These are phyloP conservation scores for Alternaria triticimaculans DNA, from an alignment of 2,329 filamentous ascomycete genomes.

Conservation along the genomic window DNA sequence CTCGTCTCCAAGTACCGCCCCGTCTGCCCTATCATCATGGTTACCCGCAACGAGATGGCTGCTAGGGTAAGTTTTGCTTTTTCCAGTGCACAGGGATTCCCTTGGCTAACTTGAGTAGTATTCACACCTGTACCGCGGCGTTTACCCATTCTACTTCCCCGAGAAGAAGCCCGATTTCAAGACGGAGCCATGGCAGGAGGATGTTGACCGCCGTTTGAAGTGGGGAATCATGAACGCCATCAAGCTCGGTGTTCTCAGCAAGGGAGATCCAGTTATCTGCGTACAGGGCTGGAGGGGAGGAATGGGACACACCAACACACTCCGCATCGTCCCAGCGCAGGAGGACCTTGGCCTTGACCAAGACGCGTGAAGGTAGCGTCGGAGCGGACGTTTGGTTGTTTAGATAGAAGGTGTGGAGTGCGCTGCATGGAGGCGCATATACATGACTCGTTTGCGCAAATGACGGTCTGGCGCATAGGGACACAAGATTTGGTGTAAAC, in stretches of 20 bases:
- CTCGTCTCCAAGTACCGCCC: conserved; percentile 98
- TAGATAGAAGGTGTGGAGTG: conserved; percentile 26
- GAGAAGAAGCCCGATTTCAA: conserved; percentile 94
- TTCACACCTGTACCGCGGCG: conserved; percentile 93
- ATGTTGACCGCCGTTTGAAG: conserved; percentile 96
- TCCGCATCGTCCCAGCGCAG: conserved; percentile 59
- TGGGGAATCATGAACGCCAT: conserved; percentile 92
- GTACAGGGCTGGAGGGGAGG: conserved; percentile 92
- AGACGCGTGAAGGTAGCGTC: conserved; percentile 47
- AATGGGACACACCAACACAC: conserved; percentile 89
- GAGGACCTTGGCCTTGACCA: conserved; percentile 59
- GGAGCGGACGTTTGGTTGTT: conserved; percentile 8
- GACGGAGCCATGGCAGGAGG: conserved; percentile 95
- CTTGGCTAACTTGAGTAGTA: conserved; percentile 59
- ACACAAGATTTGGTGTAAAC: conserved; percentile 29
- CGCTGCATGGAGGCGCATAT: conserved; percentile 17
- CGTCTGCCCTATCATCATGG: conserved; percentile 99
- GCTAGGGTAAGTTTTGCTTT: conserved; percentile 65
- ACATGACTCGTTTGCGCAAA: conserved; percentile 36
- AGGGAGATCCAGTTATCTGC: conserved; percentile 78
- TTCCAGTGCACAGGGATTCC: neutral
- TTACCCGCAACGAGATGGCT: conserved; percentile 84
- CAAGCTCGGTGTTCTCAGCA: conserved; percentile 75
- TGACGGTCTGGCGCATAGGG: conserved; percentile 29
- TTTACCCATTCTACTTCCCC: conserved; percentile 95